These are phyloP conservation scores for Colletotrichum acutatum DNA, from an alignment of 2,329 filamentous ascomycete genomes.

Conservation along the genomic window DNA sequence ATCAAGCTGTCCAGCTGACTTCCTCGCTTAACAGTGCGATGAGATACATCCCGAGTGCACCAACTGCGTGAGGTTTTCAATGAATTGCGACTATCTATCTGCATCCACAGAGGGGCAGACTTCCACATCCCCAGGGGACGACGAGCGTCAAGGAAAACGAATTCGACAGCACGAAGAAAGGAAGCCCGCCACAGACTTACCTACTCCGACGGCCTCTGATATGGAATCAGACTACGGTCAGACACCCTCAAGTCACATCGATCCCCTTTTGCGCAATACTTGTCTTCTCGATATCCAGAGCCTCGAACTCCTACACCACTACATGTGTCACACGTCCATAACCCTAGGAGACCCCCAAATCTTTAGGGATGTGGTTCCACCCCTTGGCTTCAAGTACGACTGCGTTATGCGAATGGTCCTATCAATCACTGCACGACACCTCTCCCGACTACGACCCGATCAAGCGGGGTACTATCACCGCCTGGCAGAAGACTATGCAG, in stretches of 20 bases:
- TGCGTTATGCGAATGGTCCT: constrained; percentile 39
- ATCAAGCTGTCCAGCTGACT: not conserved
- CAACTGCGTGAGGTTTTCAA: constrained; percentile 29
- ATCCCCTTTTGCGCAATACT: too few species aligned
- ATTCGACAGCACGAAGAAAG: not conserved
- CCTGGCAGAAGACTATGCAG: constrained; percentile 36
- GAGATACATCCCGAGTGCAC: constrained; percentile 31
- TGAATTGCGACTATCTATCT: constrained; percentile 25
- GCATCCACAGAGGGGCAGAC: not conserved
- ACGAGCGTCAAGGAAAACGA: not conserved
- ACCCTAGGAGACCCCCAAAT: constrained; percentile 34
- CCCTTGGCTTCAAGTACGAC: constrained; percentile 38
- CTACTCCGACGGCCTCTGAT: not conserved
- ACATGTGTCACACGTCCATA: constrained; percentile 35
- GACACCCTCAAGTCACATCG: not conserved
- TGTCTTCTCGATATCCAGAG: constrained; percentile 35
- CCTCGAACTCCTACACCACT: constrained; percentile 40
- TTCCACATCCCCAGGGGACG: too few species aligned
- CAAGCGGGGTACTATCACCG: constrained; percentile 9
- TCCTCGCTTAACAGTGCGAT: constrained; percentile 25
- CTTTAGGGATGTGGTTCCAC: constrained; percentile 36
- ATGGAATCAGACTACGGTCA: not conserved
- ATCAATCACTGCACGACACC: constrained; percentile 37
- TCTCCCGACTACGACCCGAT: constrained; percentile 15
- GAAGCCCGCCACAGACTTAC: not conserved